Base-by-base conservation (phyloP, 257 asterid genomes). In the Nicotiana benthamiana region DNA sequence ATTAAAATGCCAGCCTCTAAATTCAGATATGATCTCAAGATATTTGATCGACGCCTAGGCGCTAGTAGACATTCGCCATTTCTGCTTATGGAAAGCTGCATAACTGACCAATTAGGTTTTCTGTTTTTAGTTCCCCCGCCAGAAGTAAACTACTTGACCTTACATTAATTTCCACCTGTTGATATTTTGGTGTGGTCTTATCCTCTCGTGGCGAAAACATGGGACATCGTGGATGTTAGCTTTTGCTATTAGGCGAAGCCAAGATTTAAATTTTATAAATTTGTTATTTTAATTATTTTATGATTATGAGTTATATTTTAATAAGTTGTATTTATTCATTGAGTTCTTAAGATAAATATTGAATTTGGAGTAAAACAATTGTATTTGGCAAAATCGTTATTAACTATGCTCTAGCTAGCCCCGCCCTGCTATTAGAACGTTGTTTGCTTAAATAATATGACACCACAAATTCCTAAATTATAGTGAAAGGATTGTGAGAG, bases 201-300 rank as follows among this genome's bases (percentile, higher is more conserved):
- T 67, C 75, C 53, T 36, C 18, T 67, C 2, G 4, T 1, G 11
- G 2, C 4, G 4, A 17, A 63, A 32, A 8, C 2, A n/a, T 3
- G 26, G 15, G 17, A 48, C 5, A 10, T 48, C 2, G 54, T 9
- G 15, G 17, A 48, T 48, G 2, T 10, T 2, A 48, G 16, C 54
- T 13, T 48, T 48, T 2, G 54, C 1, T 13, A 48, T 12, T 12
- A 12, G 2, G 17, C n/a, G 2, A 2, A 6, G 7, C 6, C 17
- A 52, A 15, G 0, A 4, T 52, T 52, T 52, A 1, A 52, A 52
- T 1, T 40, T 40, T 40, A 40, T 40, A 11, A 40, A 0, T 40
- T 40, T 0, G 2, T 7, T 0, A 8, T 40, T 7, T 40, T 40
- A 40, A 0, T 8, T 0, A 0, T 40, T 36, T 40, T 1, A 40